Base-by-base conservation (phyloP, 129 eudicot genomes). In the Centaurea solstitialis region DNA sequence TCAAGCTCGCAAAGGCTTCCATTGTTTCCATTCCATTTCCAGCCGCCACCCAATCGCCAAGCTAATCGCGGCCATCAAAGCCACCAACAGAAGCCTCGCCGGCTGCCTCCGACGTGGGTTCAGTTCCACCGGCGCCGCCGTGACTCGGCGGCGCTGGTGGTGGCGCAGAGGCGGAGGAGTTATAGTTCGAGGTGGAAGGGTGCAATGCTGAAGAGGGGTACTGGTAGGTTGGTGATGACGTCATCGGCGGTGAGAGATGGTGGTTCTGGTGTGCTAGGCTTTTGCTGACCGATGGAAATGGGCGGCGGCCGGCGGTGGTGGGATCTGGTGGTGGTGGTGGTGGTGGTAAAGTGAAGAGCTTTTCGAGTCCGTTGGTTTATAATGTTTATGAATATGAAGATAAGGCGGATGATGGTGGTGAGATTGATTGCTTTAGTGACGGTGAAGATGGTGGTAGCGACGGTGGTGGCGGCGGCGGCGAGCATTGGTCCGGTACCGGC, bases 281-380 rank as follows among this genome's bases (percentile, higher is more conserved):
- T 21, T 35, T 91, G 86, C 87, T 93, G 38, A 89, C 90, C 4
- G 91, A 88, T 78, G 94, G 98, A 0, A 30, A 71, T 43, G 79
- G 82, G n/a, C 70, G 82, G 59, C 76, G 86, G 76, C 84, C 77
- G 37, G 67, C 77, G 37, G 70, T 77, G 75, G 86, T 82, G 65
- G 65, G 73, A 77, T 72, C 86, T 4, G 70, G 64, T 28, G 67
- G 86, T 2, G 37, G 37, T 4, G 70, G 64, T 28, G 67, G 86
- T 2, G 37, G 37, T 82, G 88, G 93, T 22, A 84, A 87, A 65
- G 89, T 85, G 33, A 85, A 88, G 24, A 91, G 93, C 72, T 86
- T 91, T 78, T 89, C 98, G 38, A 92, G 98, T 72, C 94, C 98
- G 0, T 53, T 81, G 82, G 86, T 85, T 75, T 78, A 88, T 70